A percentile compares a stretch with the other conserved stretches of the same genome.
These are phyloP conservation scores for Cochlearia excelsa DNA, from an alignment of 345 rosid species.

Conservation along the genomic window DNA sequence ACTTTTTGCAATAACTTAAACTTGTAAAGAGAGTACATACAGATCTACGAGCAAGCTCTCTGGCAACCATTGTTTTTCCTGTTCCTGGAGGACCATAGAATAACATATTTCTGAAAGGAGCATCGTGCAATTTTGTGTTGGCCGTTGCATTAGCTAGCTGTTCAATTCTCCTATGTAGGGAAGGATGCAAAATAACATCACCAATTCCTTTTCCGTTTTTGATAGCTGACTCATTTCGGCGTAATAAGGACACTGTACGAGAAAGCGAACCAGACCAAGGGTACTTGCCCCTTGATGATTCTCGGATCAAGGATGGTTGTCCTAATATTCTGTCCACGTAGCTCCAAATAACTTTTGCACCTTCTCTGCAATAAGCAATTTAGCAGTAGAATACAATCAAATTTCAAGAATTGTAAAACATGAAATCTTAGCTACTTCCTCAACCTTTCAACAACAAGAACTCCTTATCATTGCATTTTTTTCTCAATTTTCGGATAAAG, in stretches of 20 bases:
- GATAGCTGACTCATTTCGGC: constrained; percentile 43
- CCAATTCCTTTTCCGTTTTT: constrained; percentile 75
- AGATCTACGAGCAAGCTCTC: constrained; percentile 85
- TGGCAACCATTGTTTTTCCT: constrained; percentile 98
- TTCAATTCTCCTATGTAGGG: constrained; percentile 72
- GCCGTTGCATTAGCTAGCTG: constrained; percentile 91
- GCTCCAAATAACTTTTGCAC: constrained; percentile 95
- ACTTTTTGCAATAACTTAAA: background rate
- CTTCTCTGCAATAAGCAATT: constrained; percentile 63
- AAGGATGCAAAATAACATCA: constrained; percentile 87
- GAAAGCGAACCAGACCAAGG: constrained; percentile 88
- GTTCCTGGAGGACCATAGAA: constrained; percentile 99
- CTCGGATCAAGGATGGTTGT: constrained; percentile 92
- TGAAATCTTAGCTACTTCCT: background rate
- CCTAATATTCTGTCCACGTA: constrained; percentile 98
- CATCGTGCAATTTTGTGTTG: constrained; percentile 92
- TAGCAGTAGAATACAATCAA: background rate
- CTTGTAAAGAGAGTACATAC: constrained; percentile 43
- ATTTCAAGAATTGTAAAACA: too few relatives aligned
- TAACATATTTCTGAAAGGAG: constrained; percentile 93
- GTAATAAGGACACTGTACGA: constrained; percentile 49
- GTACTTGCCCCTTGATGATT: constrained; percentile 92
- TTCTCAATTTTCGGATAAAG: background rate
- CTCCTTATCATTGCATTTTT: too few relatives aligned
- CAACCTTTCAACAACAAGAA: background rate